Conservation (phyloP, 2,329 filamentous ascomycete species). For the Exophiala mesophila region DNA sequence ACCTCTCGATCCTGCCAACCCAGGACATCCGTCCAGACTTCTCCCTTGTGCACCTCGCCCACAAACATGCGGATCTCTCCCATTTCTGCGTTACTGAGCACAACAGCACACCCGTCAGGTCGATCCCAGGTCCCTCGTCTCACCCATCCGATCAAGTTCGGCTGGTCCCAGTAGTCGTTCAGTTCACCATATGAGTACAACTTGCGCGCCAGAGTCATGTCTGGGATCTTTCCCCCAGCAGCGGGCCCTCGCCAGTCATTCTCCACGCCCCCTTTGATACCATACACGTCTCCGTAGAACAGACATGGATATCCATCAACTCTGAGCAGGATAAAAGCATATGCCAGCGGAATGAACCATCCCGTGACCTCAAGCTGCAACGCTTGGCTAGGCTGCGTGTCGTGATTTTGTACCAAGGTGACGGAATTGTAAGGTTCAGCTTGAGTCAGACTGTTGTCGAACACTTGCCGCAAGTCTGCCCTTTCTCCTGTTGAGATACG, state of each 20-base stretch:
- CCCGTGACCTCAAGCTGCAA: conserved; percentile 50
- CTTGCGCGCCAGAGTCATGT: conserved; percentile 54
- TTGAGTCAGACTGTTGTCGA: conserved; percentile 53
- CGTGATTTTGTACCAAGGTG: conserved; percentile 56
- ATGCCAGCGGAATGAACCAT: conserved; percentile 63
- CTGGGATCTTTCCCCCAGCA: conserved; percentile 49
- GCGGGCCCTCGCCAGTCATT: conserved; percentile 46
- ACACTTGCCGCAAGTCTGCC: conserved; percentile 56
- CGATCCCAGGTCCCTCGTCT: conserved; percentile 44
- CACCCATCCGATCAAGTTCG: conserved; percentile 56
- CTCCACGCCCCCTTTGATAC: conserved; percentile 41
- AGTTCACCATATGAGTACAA: conserved; percentile 59
- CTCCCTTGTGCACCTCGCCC: conserved; percentile 50
- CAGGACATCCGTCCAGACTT: conserved; percentile 56
- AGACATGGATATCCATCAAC: conserved; percentile 55
- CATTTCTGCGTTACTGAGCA: conserved; percentile 47
- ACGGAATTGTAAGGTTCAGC: conserved; percentile 49
- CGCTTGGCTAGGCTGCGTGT: conserved; percentile 26
- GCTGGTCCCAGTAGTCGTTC: conserved; percentile 54
- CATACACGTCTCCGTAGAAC: conserved; percentile 61
- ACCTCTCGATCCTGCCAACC: conserved; percentile 50
- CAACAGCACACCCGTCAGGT: conserved; percentile 44
- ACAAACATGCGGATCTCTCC: conserved; percentile 53
- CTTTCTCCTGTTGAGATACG: conserved; percentile 50
- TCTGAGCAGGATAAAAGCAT: conserved; percentile 60